Evolutionary conservation across 2,329 filamentous ascomycete species (phyloP), one percentile per base, ranked within the genome.

Genomic region (Fusarium sp.): DNA sequence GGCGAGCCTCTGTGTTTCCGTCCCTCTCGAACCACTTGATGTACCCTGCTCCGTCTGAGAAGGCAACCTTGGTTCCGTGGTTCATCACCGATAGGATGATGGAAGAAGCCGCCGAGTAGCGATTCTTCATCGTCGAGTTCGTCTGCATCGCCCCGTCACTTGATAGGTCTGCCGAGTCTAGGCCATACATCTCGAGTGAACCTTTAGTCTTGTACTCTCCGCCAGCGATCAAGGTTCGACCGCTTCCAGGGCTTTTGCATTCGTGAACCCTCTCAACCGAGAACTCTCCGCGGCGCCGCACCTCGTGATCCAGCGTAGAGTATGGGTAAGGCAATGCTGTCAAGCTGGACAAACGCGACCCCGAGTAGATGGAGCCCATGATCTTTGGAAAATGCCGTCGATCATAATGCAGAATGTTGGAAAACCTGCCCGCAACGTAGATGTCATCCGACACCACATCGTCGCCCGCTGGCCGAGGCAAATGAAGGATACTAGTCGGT

Each of bases 171-270:
- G 69, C 70, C 38, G 64, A 71, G 37, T 64, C 76, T 21, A 92
- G 76, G 13, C 87, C 87, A 73, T 96, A 97, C n/a, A 97, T 78
- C 71, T 98, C 94, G 2, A 98, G 79, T 0, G 90, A 93, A 1
- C 94, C 94, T 73, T 95, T 93, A 29, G 90, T 92, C 67, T 95
- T 96, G 78, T 97, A 97, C 71, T 94, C 91, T 6, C 93, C 94
- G 35, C 90, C 91, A 3, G 92, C 91, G 47, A 97, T 84, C 23
- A 97, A 76, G 0, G 89, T 93, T 41, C 88, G 81, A 1, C 88
- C 83, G 11, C 74, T 82, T 0, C 76, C 68, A 0, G 74, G 72
- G n/a, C 70, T 75, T 65, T 88, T 88, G n/a, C 81, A 80, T 15
- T 78, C 76, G 61, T 74, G 78, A 11, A 86, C 78, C 61, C 81